Evolutionary conservation across 1,139 yeast species (phyloP).

Genomic region (Trichomonascaceae sp.): DNA sequence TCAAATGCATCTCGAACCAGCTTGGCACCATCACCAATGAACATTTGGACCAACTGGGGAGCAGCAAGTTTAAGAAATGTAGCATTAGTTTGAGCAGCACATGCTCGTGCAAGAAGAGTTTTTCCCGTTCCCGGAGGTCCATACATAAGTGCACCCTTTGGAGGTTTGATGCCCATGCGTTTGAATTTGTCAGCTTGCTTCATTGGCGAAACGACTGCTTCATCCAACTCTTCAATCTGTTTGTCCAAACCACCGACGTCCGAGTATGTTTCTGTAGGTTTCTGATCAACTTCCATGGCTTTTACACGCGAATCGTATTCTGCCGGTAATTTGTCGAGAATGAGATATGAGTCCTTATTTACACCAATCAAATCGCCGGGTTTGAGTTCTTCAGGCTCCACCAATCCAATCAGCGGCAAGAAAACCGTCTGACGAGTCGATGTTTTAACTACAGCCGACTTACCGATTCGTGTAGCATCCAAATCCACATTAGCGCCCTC

Average conservation of each 20-base stretch:
- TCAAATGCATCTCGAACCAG: conserved; percentile 97
- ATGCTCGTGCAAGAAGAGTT: conserved; percentile 92
- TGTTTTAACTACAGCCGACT: conserved; percentile 95
- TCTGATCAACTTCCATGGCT: conserved; percentile 99
- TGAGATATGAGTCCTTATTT: conserved; percentile 90
- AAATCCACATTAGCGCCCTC: conserved; percentile 95
- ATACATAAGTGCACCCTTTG: conserved; percentile 97
- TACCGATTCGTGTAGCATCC: conserved; percentile 90
- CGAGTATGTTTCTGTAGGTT: conserved; percentile 92
- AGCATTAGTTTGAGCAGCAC: conserved; percentile 99
- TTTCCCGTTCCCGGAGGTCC: conserved; percentile 99
- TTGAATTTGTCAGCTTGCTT: conserved; percentile 96
- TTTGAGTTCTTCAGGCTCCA: conserved; percentile 77
- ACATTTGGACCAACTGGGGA: conserved; percentile 98
- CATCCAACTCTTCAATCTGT: conserved; percentile 95
- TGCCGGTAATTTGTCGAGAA: conserved; percentile 90
- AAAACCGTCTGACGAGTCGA: conserved; percentile 97
- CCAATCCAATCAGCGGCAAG: conserved; percentile 90
- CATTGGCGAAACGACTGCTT: conserved; percentile 98
- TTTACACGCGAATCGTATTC: conserved; percentile 97
- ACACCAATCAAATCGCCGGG: conserved; percentile 98
- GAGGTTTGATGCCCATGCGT: conserved; percentile 89
- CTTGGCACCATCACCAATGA: conserved; percentile 98
- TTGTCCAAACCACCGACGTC: conserved; percentile 98
- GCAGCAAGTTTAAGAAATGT: conserved; percentile 95